Percentiles rank a stretch among this genome's conserved stretches.
Conservation (phyloP, 2,329 filamentous ascomycete genomes). For the Aciculosporium take region DNA sequence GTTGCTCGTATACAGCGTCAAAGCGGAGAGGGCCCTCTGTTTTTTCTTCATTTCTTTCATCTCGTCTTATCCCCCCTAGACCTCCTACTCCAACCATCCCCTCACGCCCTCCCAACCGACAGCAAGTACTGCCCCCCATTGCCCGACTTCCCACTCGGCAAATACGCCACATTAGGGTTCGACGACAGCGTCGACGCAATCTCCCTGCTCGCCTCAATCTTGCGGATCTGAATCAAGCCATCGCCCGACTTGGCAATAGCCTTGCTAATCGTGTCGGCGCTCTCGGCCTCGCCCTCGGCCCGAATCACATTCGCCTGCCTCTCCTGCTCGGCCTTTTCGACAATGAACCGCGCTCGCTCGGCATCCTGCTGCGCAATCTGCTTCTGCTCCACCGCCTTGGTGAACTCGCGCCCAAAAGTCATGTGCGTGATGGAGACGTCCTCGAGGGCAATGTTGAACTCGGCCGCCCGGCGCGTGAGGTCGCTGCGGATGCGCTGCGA, state of each 20-base stretch:
- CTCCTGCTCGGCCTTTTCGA: slow-evolving; percentile 98
- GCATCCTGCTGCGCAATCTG: slow-evolving; percentile 99
- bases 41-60: not conserved
- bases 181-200: slow-evolving; percentile 78
- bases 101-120: slow-evolving; percentile 31
- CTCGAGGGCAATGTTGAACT: slow-evolving; percentile 98
- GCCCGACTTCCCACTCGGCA: slow-evolving; percentile 63
- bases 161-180: slow-evolving; percentile 93
- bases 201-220: slow-evolving; percentile 92
- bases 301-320: slow-evolving; percentile 96
- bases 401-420: slow-evolving; percentile 99
- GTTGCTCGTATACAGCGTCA: slow-evolving; percentile 13
- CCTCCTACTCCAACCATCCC: slow-evolving; percentile 3
- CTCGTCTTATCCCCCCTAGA: not conserved
- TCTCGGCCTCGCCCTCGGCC: slow-evolving; percentile 94
- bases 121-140: slow-evolving; percentile 37
- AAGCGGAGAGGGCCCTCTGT: slow-evolving; percentile 3
- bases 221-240: slow-evolving; percentile 86
- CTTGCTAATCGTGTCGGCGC: slow-evolving; percentile 86
- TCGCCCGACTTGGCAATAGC: slow-evolving; percentile 88
- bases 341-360: slow-evolving; percentile 92
- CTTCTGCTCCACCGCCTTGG: slow-evolving; percentile 97
- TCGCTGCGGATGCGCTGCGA: slow-evolving; percentile 87
- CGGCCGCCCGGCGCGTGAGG: slow-evolving; percentile 77
- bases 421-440: slow-evolving; percentile 99